phyloP scores from a whole-genome alignment of 1,139 yeast species.

The Geotrichum aggregatum region DNA sequence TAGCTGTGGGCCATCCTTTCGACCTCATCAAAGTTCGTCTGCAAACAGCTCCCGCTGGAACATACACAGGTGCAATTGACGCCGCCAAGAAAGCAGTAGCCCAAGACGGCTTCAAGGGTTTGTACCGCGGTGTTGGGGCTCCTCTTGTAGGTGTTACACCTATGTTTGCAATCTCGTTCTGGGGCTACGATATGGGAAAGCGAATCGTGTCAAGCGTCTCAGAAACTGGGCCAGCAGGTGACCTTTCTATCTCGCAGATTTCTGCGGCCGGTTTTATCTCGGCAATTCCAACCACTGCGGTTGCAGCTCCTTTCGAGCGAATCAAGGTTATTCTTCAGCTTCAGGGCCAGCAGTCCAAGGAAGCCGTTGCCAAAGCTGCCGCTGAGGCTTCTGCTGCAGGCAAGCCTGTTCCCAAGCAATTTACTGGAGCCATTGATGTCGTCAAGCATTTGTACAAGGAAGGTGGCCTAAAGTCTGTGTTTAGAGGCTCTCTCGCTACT shows the following conservation, averaged over 20 bases:
- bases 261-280: slow-evolving; percentile 94
- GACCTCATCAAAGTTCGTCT: slow-evolving; percentile 89
- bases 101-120: slow-evolving; percentile 69
- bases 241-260: slow-evolving; percentile 62
- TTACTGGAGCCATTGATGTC: slow-evolving; percentile 53
- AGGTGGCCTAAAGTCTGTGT: slow-evolving; percentile 81
- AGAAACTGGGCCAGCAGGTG: slow-evolving; percentile 31
- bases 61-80: slow-evolving; percentile 55
- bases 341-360: slow-evolving; percentile 47
- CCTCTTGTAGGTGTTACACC: slow-evolving; percentile 95
- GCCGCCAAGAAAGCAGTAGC: slow-evolving; percentile 68
- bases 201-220: slow-evolving; percentile 50
- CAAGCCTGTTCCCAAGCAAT: slow-evolving; percentile 33
- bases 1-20: slow-evolving; percentile 91
- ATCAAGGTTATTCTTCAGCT: slow-evolving; percentile 91
- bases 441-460: slow-evolving; percentile 66
- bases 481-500: slow-evolving; percentile 89
- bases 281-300: slow-evolving; percentile 89
- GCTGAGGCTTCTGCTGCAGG: slow-evolving; percentile 36
- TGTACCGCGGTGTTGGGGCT: slow-evolving; percentile 83
- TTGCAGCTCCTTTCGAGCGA: slow-evolving; percentile 96
- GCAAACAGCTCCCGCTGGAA: slow-evolving; percentile 56
- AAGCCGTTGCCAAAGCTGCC: slow-evolving; percentile 23
- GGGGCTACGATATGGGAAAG: slow-evolving; percentile 97
- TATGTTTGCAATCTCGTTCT: slow-evolving; percentile 95